phyloP scores from a whole-genome alignment of 148 eudicot species.

The Polygonum aviculare region DNA sequence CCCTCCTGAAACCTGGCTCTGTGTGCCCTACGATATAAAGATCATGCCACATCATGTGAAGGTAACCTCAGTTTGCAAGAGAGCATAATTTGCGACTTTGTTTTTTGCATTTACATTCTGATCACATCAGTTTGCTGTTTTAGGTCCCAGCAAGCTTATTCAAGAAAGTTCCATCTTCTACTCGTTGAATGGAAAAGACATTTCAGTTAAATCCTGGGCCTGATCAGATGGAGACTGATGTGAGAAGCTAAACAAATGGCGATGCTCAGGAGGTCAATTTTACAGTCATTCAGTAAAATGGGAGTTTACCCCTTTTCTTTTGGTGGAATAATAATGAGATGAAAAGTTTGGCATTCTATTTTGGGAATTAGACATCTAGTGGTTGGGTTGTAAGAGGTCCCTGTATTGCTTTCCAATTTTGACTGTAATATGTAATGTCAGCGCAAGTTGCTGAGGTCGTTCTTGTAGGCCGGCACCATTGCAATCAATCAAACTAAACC shows the following conservation, averaged over 20 bases:
- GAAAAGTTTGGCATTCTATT: neutral
- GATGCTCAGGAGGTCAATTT: neutral
- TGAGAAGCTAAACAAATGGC: neutral
- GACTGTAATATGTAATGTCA: neutral
- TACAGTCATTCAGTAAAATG: neutral
- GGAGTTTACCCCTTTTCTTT: neutral
- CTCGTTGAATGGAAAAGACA: too few relatives aligned
- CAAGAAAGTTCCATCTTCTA: neutral
- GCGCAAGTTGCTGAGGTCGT: neutral
- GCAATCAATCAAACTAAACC: neutral
- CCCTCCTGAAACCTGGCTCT: slow-evolving; percentile 90
- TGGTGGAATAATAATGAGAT: neutral
- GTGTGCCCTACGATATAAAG: slow-evolving; percentile 79
- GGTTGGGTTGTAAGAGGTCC: neutral
- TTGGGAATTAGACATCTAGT: neutral
- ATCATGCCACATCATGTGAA: slow-evolving; percentile 98
- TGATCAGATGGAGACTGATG: neutral
- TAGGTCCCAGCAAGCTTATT: slow-evolving; percentile 6
- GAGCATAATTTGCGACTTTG: neutral
- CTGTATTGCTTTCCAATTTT: neutral
- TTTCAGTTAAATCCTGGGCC: neutral
- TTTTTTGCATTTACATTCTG: neutral
- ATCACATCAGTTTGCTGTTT: neutral
- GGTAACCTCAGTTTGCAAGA: slow-evolving; percentile 27
- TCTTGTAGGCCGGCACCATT: neutral